Conservation (phyloP, 129 eudicot genomes). For the Heracleum sosnowskyi region DNA sequence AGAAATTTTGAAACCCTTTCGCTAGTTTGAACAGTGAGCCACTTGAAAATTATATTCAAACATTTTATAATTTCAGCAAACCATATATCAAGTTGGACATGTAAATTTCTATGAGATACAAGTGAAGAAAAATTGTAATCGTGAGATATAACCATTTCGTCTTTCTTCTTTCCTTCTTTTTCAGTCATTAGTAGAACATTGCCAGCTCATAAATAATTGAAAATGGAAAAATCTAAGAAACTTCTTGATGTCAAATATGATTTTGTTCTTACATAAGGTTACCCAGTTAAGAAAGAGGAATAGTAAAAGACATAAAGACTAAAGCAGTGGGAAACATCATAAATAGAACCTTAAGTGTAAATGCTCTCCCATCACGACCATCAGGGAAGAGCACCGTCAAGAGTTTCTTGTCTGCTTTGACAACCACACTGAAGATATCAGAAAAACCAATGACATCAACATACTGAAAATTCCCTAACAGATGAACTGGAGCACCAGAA, state of each 20-base stretch:
- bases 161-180: not conserved
- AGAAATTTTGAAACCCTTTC: not conserved
- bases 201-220: not conserved
- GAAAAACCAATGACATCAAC: constrained; percentile 11
- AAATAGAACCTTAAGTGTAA: constrained; percentile 81
- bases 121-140: not conserved
- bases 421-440: constrained; percentile 64
- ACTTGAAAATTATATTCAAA: not conserved
- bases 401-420: constrained; percentile 85
- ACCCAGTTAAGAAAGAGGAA: not conserved
- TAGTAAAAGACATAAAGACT: not conserved
- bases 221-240: not conserved
- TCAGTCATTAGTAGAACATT: not conserved
- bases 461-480: not conserved
- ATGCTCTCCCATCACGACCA: constrained; percentile 92
- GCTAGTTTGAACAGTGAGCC: not conserved
- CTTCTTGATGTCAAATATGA: not conserved
- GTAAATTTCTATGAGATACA: not conserved
- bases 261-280: not conserved
- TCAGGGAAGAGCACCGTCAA: constrained; percentile 85
- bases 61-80: not conserved
- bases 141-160: not conserved
- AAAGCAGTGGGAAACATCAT: not conserved
- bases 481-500: not conserved
- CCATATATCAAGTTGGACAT: not conserved